phyloP scores from a whole-genome alignment of 2,329 filamentous ascomycete genomes.

The Penicillium sp. region DNA sequence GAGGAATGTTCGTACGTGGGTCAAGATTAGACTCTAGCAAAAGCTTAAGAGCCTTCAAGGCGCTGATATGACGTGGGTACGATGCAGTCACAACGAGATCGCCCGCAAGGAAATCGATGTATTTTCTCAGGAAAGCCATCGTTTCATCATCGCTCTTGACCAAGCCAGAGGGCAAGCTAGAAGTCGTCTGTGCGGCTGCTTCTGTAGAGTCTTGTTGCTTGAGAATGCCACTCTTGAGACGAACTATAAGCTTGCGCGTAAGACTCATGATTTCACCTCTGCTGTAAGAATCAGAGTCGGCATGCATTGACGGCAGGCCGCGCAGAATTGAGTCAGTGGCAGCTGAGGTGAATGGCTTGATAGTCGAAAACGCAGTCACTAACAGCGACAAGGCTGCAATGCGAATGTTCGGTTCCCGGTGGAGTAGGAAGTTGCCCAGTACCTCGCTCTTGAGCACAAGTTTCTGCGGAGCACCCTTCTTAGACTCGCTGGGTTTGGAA shows the following conservation, averaged over 20 bases:
- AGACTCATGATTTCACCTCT: conserved; percentile 79
- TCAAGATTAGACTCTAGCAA: conserved; percentile 75
- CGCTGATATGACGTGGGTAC: conserved; percentile 86
- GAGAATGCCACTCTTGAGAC: conserved; percentile 70
- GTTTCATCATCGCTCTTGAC: conserved; percentile 59
- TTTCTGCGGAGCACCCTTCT: conserved; percentile 22
- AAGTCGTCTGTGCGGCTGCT: conserved; percentile 17
- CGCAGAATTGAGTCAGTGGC: conserved; percentile 68
- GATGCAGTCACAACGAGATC: conserved; percentile 83
- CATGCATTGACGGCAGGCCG: conserved; percentile 74
- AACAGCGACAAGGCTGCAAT: conserved; percentile 83
- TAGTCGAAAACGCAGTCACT: conserved; percentile 75
- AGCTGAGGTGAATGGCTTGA: conserved; percentile 70
- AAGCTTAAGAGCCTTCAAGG: conserved; percentile 72
- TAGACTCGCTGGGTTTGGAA: conserved; percentile 28
- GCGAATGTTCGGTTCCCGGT: conserved; percentile 68
- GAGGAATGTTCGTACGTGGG: conserved; percentile 46
- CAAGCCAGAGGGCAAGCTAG: conserved; percentile 35
- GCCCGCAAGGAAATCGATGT: conserved; percentile 70
- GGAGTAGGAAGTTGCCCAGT: conserved; percentile 47
- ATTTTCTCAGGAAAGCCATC: conserved; percentile 71
- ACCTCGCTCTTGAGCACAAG: conserved; percentile 45
- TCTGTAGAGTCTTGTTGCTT: conserved; percentile 38
- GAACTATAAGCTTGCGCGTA: conserved; percentile 76
- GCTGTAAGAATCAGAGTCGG: conserved; percentile 85